Conservation (phyloP, 73 alveolate genomes). For the Stentor roeselii region DNA sequence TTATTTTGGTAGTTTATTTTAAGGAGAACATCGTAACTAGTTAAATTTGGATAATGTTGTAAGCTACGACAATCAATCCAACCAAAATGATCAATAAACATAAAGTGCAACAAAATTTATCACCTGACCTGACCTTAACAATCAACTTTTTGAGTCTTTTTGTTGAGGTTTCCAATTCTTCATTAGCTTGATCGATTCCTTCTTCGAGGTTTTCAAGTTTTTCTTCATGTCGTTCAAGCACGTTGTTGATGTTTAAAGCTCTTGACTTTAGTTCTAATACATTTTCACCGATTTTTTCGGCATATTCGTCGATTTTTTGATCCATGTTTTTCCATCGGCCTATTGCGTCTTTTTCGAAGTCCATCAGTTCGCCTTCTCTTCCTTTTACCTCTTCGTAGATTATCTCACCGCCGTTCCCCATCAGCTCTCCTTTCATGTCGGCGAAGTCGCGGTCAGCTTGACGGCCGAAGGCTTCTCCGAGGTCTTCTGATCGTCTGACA, state of each 20-base stretch:
- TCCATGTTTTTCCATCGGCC: background rate
- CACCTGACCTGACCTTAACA: constrained; percentile 8
- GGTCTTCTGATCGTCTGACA: background rate
- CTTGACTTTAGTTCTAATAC: background rate
- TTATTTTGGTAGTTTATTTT: too few species aligned
- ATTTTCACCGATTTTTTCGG: background rate
- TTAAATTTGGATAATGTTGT: too few species aligned
- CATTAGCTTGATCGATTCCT: background rate
- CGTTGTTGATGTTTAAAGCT: background rate
- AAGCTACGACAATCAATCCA: background rate
- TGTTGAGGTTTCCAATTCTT: background rate
- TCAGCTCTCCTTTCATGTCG: background rate
- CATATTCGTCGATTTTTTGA: background rate
- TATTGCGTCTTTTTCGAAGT: background rate
- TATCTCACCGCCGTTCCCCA: background rate
- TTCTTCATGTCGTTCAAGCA: background rate
- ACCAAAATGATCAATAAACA: background rate
- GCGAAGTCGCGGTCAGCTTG: background rate
- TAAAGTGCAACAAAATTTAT: background rate
- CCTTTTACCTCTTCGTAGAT: background rate
- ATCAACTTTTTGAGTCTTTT: background rate
- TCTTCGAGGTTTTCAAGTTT: background rate
- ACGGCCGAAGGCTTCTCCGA: background rate
- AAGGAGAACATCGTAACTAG: too few species aligned
- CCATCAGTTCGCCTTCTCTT: background rate